phyloP scores from a whole-genome alignment of 345 rosid genomes.

The Eucalyptus microcorys region DNA sequence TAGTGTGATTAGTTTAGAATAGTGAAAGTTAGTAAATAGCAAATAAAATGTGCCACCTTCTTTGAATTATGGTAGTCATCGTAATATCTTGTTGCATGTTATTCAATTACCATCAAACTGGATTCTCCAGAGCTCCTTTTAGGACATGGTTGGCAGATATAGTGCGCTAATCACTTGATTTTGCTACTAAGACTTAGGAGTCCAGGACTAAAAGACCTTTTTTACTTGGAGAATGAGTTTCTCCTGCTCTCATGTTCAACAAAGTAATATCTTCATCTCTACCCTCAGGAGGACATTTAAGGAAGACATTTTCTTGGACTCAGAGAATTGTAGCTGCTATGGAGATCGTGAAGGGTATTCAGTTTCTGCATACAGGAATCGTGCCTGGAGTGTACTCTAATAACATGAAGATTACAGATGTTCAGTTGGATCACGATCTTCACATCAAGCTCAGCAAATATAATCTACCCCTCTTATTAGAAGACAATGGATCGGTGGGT shows the following conservation, averaged over 20 bases:
- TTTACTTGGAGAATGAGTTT: neutral
- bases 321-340: conserved; percentile 34
- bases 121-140: neutral
- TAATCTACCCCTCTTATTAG: conserved; percentile 34
- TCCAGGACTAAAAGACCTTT: neutral
- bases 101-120: neutral
- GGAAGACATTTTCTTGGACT: conserved; percentile 21
- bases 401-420: conserved; percentile 44
- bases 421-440: conserved; percentile 30
- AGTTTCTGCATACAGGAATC: conserved; percentile 51
- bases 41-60: neutral
- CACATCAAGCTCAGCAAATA: conserved; percentile 30
- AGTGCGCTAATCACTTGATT: neutral
- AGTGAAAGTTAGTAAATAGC: neutral
- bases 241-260: neutral
- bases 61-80: neutral
- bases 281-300: conserved; percentile 2
- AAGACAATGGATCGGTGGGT: conserved; percentile 8
- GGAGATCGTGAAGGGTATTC: conserved; percentile 39
- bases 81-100: neutral
- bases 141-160: neutral
- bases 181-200: neutral
- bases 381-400: conserved; percentile 39
- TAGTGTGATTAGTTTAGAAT: neutral
- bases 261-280: neutral